These are phyloP conservation scores for Auriscalpium microsporum DNA, from an alignment of 768 basidiomycete species.

Conservation along the genomic window DNA sequence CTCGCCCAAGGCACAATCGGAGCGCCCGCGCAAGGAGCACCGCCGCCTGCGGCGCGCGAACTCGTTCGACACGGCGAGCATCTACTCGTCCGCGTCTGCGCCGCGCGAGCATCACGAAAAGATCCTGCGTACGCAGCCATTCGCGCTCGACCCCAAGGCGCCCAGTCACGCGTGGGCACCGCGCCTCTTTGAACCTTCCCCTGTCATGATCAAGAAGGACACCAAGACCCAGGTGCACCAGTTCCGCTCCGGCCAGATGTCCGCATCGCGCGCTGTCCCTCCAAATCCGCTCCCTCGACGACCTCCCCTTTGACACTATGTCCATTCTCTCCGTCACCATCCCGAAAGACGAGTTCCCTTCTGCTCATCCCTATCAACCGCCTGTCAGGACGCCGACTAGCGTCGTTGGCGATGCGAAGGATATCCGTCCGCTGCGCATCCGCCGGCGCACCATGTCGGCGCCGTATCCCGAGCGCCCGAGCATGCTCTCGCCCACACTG, in stretches of 20 bases:
- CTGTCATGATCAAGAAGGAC: not conserved
- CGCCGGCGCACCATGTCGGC: not conserved
- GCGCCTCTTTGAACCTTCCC: not conserved
- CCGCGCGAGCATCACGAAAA: slow-evolving; percentile 19
- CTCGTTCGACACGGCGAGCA: slow-evolving; percentile 24
- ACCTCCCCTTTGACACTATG: not conserved
- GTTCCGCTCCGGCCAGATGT: not conserved
- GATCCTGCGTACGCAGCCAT: slow-evolving; percentile 14
- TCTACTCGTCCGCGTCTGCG: slow-evolving; percentile 31
- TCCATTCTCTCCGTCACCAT: not conserved
- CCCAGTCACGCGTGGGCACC: slow-evolving; percentile 14
- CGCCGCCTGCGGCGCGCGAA: slow-evolving; percentile 9
- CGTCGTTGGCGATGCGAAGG: not conserved
- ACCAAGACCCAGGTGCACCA: not conserved
- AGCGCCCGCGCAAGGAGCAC: not conserved
- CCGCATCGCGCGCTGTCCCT: not conserved
- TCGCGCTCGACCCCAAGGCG: slow-evolving; percentile 13
- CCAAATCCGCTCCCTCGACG: not conserved
- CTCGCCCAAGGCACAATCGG: not conserved
- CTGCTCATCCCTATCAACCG: not conserved
- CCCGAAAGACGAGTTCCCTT: not conserved
- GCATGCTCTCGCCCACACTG: not conserved
- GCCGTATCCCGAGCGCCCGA: not conserved
- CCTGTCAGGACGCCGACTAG: not conserved
- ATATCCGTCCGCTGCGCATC: not conserved